These are phyloP conservation scores for Cyamopsis tetragonoloba DNA, from an alignment of 306 rosid species.

Conservation along the genomic window DNA sequence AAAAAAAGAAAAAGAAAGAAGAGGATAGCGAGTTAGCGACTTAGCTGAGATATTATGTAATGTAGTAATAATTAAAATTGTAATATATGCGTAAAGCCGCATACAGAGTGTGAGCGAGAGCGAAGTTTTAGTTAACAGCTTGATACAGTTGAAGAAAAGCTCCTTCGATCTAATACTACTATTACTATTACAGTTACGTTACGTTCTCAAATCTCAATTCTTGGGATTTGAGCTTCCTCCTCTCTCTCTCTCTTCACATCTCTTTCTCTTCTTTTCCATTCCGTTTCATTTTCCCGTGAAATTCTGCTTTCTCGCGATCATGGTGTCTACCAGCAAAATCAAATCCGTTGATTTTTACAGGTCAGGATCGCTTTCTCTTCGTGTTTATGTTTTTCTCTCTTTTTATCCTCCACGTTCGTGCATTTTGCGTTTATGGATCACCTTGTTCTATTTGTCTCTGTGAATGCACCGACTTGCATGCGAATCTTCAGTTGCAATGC, in stretches of 20 bases:
- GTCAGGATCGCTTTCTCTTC: constrained; percentile 47
- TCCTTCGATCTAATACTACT: constrained; percentile 28
- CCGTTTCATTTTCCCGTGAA: background rate
- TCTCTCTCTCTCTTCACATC: background rate
- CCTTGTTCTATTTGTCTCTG: background rate
- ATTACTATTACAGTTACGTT: background rate
- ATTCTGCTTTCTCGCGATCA: constrained; percentile 34
- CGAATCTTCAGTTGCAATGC: constrained; percentile 20
- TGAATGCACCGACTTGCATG: background rate
- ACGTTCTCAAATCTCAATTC: constrained; percentile 20
- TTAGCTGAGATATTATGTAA: background rate
- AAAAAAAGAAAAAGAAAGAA: no score
- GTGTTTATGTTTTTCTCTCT: background rate
- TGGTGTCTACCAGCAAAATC: constrained; percentile 73
- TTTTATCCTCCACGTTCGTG: background rate
- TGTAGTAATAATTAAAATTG: background rate
- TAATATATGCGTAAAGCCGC: background rate
- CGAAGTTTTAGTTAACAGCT: constrained; percentile 19
- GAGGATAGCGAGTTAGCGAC: no score
- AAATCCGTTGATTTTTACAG: constrained; percentile 97
- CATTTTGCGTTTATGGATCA: constrained; percentile 20
- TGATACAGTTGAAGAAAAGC: constrained; percentile 14
- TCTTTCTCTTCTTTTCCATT: background rate
- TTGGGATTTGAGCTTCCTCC: constrained; percentile 35
- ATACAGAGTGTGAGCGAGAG: background rate